Conservation (phyloP, 768 basidiomycete genomes). For the Mrakia blollopis region DNA sequence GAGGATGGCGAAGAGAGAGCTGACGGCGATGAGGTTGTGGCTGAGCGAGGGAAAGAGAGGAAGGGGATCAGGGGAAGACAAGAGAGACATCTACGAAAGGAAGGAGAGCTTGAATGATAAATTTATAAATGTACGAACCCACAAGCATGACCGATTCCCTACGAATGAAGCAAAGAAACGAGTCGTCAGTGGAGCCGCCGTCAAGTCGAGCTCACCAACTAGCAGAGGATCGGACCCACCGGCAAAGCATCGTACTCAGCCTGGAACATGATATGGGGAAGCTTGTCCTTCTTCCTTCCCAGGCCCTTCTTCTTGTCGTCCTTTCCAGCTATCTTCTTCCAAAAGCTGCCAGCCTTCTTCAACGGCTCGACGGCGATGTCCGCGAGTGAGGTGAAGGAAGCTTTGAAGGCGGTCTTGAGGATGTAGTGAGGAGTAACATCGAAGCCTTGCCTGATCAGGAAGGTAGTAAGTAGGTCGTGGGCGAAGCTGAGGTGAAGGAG, state of each 20-base stretch:
- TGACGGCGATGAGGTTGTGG: slow-evolving; percentile 35
- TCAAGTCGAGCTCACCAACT: not conserved
- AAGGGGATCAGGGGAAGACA: not conserved
- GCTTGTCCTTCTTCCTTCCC: slow-evolving; percentile 35
- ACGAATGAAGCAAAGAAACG: too few species aligned
- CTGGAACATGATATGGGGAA: not conserved
- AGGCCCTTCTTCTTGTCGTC: not conserved
- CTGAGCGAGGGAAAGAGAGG: not conserved
- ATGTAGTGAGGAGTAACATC: slow-evolving; percentile 6
- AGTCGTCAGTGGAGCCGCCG: not conserved
- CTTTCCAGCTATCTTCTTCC: not conserved
- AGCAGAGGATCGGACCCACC: too few species aligned
- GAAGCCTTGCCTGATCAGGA: slow-evolving; percentile 11
- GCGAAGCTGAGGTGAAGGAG: not conserved
- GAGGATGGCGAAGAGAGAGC: slow-evolving; percentile 34
- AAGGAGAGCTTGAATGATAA: not conserved
- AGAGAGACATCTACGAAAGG: not conserved
- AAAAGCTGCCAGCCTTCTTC: not conserved
- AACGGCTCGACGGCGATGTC: not conserved
- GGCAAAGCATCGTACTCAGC: slow-evolving; percentile 35
- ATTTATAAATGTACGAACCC: not conserved
- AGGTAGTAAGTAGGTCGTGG: slow-evolving; percentile 7
- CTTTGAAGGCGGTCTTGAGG: slow-evolving; percentile 35
- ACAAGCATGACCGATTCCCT: slow-evolving; percentile 35
- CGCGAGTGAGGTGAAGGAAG: slow-evolving; percentile 30